Evolutionary conservation across 2,329 filamentous ascomycete genomes (phyloP).

Genomic region (Verticillium isaacii): DNA sequence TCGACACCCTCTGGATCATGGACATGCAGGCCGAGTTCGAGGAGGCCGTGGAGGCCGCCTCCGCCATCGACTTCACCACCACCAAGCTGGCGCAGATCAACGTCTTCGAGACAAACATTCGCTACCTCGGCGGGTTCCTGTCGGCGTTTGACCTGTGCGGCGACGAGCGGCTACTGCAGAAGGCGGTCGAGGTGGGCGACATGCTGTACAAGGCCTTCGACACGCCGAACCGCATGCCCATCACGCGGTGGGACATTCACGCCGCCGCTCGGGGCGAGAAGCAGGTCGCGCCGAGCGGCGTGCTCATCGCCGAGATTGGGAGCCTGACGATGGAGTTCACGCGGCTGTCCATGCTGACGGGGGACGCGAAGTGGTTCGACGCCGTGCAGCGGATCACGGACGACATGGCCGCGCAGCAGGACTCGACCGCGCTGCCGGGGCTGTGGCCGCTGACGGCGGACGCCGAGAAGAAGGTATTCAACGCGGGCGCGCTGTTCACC

Average conservation of each 20-base stretch:
- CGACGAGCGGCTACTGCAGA: conserved; percentile 34
- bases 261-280: conserved; percentile 17
- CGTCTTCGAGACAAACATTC: conserved; percentile 40
- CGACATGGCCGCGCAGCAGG: conserved; percentile 64
- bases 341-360: conserved; percentile 66
- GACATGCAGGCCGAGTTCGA: conserved; percentile 51
- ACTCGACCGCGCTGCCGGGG: conserved; percentile 65
- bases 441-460: conserved; percentile 69
- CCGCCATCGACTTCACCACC: conserved; percentile 43
- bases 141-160: conserved; percentile 40
- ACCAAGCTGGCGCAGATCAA: conserved; percentile 30
- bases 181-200: conserved; percentile 40
- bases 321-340: conserved; percentile 69
- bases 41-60: conserved; percentile 43
- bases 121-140: conserved; percentile 37
- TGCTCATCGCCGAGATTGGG: conserved; percentile 57
- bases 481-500: conserved; percentile 36
- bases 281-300: conserved; percentile 5
- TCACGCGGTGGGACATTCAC: conserved; percentile 17
- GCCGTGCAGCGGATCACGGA: conserved; percentile 70
- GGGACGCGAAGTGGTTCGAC: conserved; percentile 68
- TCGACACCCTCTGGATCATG: conserved; percentile 62
- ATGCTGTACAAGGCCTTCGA: conserved; percentile 44
- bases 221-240: conserved; percentile 43
- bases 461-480: conserved; percentile 42